Evolutionary conservation across 441 rosid genomes (phyloP).

Genomic region (Adansonia rubrostipa): DNA sequence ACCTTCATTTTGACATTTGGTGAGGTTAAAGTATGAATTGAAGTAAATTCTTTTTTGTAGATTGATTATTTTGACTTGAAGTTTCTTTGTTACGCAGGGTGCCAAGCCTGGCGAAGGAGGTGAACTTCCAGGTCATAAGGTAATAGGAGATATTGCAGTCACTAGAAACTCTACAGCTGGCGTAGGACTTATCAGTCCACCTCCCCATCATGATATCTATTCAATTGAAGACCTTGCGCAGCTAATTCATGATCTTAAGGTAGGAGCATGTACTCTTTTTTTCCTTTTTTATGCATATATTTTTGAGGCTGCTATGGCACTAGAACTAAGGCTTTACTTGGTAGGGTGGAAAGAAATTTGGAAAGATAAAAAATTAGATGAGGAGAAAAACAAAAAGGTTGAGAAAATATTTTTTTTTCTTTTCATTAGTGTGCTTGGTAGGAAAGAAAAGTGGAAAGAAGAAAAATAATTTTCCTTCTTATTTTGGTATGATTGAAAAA

Average conservation of each 20-base stretch:
- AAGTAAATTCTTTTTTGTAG: conserved; percentile 28
- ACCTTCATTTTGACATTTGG: conserved; percentile 47
- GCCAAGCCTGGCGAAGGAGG: conserved; percentile 99
- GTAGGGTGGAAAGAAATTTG: too few species aligned
- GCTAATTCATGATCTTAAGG: conserved; percentile 99
- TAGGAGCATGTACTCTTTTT: conserved; percentile 29
- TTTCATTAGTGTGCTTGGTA: too few species aligned
- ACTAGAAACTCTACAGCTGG: conserved; percentile 99
- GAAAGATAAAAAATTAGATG: too few species aligned
- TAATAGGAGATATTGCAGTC: conserved; percentile 96
- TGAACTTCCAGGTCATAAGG: conserved; percentile 99
- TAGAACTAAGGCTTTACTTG: neutral
- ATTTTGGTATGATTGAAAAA: too few species aligned
- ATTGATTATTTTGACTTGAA: conserved; percentile 27
- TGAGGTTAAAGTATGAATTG: conserved; percentile 47
- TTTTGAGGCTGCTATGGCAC: neutral
- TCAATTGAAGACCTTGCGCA: conserved; percentile 99
- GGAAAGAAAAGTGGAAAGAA: too few species aligned
- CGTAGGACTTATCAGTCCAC: conserved; percentile 99
- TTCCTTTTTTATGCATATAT: neutral
- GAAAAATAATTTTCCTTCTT: too few species aligned
- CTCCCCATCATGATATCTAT: conserved; percentile 99
- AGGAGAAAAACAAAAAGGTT: too few species aligned
- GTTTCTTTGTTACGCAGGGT: conserved; percentile 61
- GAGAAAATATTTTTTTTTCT: too few species aligned